A percentile compares a stretch with the other conserved stretches of the same genome.
These are phyloP conservation scores for Malassezia cuniculi DNA, from an alignment of 1,284 basidiomycete genomes.

Conservation along the genomic window DNA sequence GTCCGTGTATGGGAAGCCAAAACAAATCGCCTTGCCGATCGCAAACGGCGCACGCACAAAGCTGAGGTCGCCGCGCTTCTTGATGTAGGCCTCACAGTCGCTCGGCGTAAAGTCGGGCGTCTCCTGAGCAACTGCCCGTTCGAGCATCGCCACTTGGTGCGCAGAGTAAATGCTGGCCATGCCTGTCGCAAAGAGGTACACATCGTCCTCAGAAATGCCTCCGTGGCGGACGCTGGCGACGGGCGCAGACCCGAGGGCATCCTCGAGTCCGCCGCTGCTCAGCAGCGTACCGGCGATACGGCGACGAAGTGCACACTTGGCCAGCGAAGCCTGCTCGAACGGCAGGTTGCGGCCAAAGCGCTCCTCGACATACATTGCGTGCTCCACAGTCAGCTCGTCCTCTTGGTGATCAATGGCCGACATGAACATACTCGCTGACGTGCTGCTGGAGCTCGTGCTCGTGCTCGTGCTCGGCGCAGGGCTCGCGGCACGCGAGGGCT, in stretches of 20 bases:
- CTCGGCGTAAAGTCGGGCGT: not conserved
- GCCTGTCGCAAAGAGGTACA: slow-evolving; percentile 72
- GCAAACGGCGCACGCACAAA: slow-evolving; percentile 4
- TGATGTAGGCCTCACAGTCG: not conserved
- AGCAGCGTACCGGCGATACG: slow-evolving; percentile 73
- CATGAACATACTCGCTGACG: too few species aligned
- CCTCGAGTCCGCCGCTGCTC: slow-evolving; percentile 48
- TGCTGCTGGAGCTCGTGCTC: too few species aligned
- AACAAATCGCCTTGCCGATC: slow-evolving; percentile 27
- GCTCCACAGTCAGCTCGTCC: slow-evolving; percentile 48
- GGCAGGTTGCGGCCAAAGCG: slow-evolving; percentile 88
- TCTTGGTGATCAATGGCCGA: too few species aligned
- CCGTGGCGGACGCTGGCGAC: slow-evolving; percentile 19
- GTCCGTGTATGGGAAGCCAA: slow-evolving; percentile 88
- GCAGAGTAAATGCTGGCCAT: slow-evolving; percentile 90
- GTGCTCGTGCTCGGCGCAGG: too few species aligned
- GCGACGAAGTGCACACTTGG: slow-evolving; percentile 72
- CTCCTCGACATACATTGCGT: slow-evolving; percentile 64
- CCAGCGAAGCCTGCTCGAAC: slow-evolving; percentile 57
- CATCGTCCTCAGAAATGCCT: slow-evolving; percentile 57
- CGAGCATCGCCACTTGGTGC: slow-evolving; percentile 53
- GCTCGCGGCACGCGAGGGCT: too few species aligned
- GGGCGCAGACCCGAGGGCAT: slow-evolving; percentile 36
- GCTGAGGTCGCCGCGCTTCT: slow-evolving; percentile 7
- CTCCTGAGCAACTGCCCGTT: slow-evolving; percentile 8